Evolutionary conservation across 768 basidiomycete genomes (phyloP), one percentile per base, ranked within the genome.

Genomic region (Zangia roseola): DNA sequence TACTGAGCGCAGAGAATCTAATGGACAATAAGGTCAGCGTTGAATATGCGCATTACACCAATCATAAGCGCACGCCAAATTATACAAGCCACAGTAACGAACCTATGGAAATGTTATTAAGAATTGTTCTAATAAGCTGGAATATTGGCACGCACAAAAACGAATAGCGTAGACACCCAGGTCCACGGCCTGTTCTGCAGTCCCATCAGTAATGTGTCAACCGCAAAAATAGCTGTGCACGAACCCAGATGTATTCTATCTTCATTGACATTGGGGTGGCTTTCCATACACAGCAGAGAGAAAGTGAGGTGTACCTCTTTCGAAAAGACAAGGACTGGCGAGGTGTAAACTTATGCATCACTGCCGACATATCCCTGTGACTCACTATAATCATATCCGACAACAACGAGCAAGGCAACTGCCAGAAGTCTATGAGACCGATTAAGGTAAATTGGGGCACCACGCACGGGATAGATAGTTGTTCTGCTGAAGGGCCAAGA

Each of bases 231-330:
- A 6, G 14, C 12, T 6, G 19, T 19, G 19, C 19, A 1, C 10
- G 10, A 2, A 48, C 47, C 47, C 47, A 48, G n/a, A 48, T 41
- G 5, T 48, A 36, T 33, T 48, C 40, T n/a, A 48, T 7, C 47
- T 48, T 31, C 31, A 30, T 33, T 28, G 10, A 31, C 14, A 31
- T 31, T 16, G 8, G 3, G n/a, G n/a, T n/a, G n/a, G 26, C 26
- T 10, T 26, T 26, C 6, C 10, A 26, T 3, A 9, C 26, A 26
- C n/a, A n/a, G n/a, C n/a, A n/a, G n/a, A n/a, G n/a, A n/a, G 26
- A 26, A 26, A 9, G 26, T 26, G 26, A 26, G 26, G 7, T n/a
- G 26, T 26, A 26, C 26, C 26, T 26, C 26, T 26, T 26, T 26
- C 26, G 26, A 10, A 26, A 26, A 26, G 26, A 26, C 26, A 10